Base-by-base conservation (phyloP, 495 filamentous ascomycete species). In the Penicillium salamii region DNA sequence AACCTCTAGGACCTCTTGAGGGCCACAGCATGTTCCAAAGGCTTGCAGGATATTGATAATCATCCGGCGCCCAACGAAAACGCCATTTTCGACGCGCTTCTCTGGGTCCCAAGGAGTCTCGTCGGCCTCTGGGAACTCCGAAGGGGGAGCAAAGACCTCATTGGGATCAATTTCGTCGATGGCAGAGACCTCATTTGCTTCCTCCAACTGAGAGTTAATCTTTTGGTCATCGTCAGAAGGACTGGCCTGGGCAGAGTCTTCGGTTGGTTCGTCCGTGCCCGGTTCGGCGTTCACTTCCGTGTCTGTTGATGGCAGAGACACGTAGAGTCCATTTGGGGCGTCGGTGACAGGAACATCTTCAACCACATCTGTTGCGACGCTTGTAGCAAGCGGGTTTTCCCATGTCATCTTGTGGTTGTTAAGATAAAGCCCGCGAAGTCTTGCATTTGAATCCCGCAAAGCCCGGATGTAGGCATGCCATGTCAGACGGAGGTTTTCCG, bases 401-500 rank as follows among this genome's bases (percentile, higher is more conserved):
- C 70, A 75, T 7, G 37, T 39, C 35, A 60, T 53, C 20, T 54
- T 58, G n/a, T 20, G 38, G 7, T 52, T 42, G 33, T 55, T 54
- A 3, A 41, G 21, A 21, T 55, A 50, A 0, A 57, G 46, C 12
- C 57, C 61, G 21, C 57, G 43, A 9, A 80, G 74, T 65, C 76
- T 77, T 51, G 70, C 68, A 31, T 83, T 79, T 1, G 74, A 76
- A 43, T 78, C 76, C 20, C 74, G 84, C 47, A 82, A 73, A 20
- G 66, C 68, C 51, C 74, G 80, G 49, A 80, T 73, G 51, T 63
- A 77, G 21, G 53, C 57, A 46, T 56, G 61, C 74, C 63, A 78
- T 12, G 52, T 63, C 35, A 52, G 52, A 41, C 78, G 68, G 12
- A 91, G 73, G 32, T 76, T 73, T 52, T 75, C 66, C 14, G 71